These are phyloP conservation scores for Fonsecaea multimorphosa DNA, from an alignment of 2,329 filamentous ascomycete species.

Conservation along the genomic window DNA sequence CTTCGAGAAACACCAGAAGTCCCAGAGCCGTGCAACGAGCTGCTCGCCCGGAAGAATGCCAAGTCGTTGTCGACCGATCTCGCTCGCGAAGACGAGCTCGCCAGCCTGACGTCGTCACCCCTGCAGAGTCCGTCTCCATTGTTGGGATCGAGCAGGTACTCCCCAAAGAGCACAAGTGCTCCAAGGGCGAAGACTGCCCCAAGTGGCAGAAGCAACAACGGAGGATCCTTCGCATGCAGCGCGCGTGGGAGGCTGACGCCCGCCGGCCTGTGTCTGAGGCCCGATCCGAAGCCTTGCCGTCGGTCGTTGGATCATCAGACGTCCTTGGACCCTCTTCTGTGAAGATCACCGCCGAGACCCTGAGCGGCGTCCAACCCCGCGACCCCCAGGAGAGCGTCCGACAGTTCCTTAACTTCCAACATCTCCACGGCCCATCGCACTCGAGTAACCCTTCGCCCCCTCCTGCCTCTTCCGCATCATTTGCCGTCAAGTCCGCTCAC, in stretches of 20 bases:
- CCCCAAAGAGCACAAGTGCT: constrained; percentile 81
- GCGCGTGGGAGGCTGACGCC: constrained; percentile 69
- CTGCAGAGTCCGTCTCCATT: constrained; percentile 84
- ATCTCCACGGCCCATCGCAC: constrained; percentile 53
- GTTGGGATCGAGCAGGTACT: constrained; percentile 89
- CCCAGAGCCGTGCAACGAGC: constrained; percentile 31
- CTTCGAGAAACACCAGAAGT: constrained; percentile 30
- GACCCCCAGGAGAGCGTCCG: constrained; percentile 93
- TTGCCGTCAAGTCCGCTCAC: constrained; percentile 41
- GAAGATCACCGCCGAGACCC: constrained; percentile 72
- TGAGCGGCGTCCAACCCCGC: constrained; percentile 71
- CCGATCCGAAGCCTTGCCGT: constrained; percentile 80
- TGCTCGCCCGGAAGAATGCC: constrained; percentile 35
- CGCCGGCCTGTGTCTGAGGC: constrained; percentile 63
- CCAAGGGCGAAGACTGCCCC: constrained; percentile 82
- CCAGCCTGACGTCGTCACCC: constrained; percentile 62
- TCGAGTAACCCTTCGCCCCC: constrained; percentile 61
- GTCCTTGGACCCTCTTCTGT: constrained; percentile 77
- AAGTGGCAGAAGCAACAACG: constrained; percentile 83
- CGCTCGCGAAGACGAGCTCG: constrained; percentile 41
- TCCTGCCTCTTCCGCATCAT: constrained; percentile 48
- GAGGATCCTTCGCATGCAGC: constrained; percentile 74
- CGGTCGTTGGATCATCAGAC: constrained; percentile 89
- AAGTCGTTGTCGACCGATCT: constrained; percentile 35
- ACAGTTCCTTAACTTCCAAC: constrained; percentile 88